Conservation (phyloP, 441 rosid species). For the Gossypium davidsonii region DNA sequence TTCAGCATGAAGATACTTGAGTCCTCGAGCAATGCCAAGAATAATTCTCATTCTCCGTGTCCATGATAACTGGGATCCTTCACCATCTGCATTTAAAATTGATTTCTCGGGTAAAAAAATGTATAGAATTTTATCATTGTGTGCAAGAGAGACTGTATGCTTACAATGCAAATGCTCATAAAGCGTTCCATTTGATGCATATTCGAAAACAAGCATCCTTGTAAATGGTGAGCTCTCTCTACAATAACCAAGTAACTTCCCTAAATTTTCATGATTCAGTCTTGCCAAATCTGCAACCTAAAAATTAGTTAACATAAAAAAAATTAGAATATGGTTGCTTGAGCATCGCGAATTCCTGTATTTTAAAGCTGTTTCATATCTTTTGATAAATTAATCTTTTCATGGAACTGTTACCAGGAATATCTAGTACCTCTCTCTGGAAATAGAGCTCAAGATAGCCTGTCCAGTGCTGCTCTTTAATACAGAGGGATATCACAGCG, state of each 20-base stretch:
- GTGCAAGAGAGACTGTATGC: constrained; percentile 19
- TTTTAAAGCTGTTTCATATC: constrained; percentile 4
- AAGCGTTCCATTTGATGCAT: constrained; percentile 94
- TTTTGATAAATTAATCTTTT: not conserved
- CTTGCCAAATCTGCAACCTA: constrained; percentile 98
- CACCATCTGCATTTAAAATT: constrained; percentile 57
- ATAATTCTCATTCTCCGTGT: constrained; percentile 82
- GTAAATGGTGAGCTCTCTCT: constrained; percentile 74
- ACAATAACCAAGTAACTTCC: constrained; percentile 81
- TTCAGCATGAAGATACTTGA: constrained; percentile 81
- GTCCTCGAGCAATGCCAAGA: constrained; percentile 84
- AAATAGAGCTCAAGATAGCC: constrained; percentile 92
- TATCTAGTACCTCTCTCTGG: constrained; percentile 72
- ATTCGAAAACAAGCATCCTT: constrained; percentile 89
- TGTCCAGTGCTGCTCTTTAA: constrained; percentile 90
- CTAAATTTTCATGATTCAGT: constrained; percentile 70
- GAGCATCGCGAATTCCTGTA: not conserved
- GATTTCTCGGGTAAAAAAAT: constrained; percentile 16
- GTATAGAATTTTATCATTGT: constrained; percentile 1
- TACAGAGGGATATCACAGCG: constrained; percentile 85
- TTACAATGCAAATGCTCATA: constrained; percentile 95
- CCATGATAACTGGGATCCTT: constrained; percentile 85
- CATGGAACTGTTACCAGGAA: not conserved
- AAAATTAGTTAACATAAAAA: constrained; percentile 15
- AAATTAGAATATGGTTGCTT: constrained; percentile 9